These are phyloP conservation scores for Tetrahymena borealis DNA, from an alignment of 73 alveolate species.

Conservation along the genomic window DNA sequence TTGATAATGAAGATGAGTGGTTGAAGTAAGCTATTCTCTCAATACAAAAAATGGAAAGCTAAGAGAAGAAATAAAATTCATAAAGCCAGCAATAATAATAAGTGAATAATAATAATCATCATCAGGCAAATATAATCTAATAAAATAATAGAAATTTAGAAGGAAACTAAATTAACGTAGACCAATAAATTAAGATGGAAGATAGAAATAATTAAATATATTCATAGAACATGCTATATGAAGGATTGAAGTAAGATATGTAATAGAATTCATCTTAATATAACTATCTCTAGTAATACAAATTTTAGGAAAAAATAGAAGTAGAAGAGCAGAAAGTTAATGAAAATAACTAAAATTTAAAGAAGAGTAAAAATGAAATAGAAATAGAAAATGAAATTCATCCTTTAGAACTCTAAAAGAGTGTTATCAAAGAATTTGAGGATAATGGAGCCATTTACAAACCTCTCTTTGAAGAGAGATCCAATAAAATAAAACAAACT, in stretches of 20 bases:
- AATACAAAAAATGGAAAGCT: background rate
- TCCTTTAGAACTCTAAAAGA: background rate
- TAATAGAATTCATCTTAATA: too few relatives aligned
- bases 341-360: too few relatives aligned
- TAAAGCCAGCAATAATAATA: background rate
- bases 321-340: background rate
- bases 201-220: too few relatives aligned
- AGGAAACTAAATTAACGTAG: too few relatives aligned
- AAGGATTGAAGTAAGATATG: too few relatives aligned
- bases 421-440: background rate
- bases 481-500: background rate
- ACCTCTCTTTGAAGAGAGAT: background rate
- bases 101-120: too few relatives aligned
- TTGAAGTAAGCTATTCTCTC: background rate
- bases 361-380: background rate
- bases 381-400: background rate
- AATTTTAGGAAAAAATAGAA: background rate
- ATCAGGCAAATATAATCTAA: too few relatives aligned
- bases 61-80: background rate
- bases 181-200: too few relatives aligned
- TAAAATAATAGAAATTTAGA: too few relatives aligned
- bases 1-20: background rate
- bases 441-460: background rate
- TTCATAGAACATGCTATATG: too few relatives aligned
- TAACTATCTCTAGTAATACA: background rate